These are phyloP conservation scores for Fusarium dlaminii DNA, from an alignment of 2,329 filamentous ascomycete genomes.

Conservation along the genomic window DNA sequence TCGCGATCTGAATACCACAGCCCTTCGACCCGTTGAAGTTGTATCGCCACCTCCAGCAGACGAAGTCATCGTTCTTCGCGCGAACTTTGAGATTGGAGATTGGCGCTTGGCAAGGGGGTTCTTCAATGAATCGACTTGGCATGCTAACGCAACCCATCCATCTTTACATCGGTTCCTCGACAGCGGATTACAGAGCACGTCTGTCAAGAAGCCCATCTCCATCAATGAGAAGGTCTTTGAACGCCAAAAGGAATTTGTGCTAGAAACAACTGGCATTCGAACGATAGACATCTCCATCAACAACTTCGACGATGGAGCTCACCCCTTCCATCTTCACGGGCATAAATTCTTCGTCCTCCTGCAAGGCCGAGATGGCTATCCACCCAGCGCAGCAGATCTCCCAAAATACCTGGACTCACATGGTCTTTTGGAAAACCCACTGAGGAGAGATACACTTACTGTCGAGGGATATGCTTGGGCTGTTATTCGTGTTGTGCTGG, in stretches of 20 bases:
- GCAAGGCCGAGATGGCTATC: slow-evolving; percentile 48
- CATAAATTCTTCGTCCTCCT: slow-evolving; percentile 63
- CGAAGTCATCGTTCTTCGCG: slow-evolving; percentile 56
- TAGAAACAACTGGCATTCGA: slow-evolving; percentile 61
- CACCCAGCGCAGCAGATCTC: slow-evolving; percentile 42
- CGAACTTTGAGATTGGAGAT: slow-evolving; percentile 64
- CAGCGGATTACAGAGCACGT: slow-evolving; percentile 16
- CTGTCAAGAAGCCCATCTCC: slow-evolving; percentile 23
- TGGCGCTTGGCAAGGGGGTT: slow-evolving; percentile 64
- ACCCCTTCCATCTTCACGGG: slow-evolving; percentile 66
- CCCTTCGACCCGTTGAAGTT: slow-evolving; percentile 51
- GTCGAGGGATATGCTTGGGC: slow-evolving; percentile 65
- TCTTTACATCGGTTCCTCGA: slow-evolving; percentile 50
- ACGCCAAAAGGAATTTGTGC: slow-evolving; percentile 51
- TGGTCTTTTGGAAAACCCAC: slow-evolving; percentile 44
- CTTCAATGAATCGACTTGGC: slow-evolving; percentile 63
- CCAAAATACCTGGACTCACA: slow-evolving; percentile 39
- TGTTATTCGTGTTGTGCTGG: slow-evolving; percentile 62
- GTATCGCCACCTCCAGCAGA: slow-evolving; percentile 52
- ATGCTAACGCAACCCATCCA: slow-evolving; percentile 48
- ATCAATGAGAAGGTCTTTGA: slow-evolving; percentile 47
- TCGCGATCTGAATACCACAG: slow-evolving; percentile 62
- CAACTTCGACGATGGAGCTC: slow-evolving; percentile 61
- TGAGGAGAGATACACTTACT: slow-evolving; percentile 57
- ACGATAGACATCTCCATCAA: slow-evolving; percentile 68